Evolutionary conservation across 768 basidiomycete species (phyloP), one percentile per base, ranked within the genome.

Genomic region (Gloeostereum incarnatum): DNA sequence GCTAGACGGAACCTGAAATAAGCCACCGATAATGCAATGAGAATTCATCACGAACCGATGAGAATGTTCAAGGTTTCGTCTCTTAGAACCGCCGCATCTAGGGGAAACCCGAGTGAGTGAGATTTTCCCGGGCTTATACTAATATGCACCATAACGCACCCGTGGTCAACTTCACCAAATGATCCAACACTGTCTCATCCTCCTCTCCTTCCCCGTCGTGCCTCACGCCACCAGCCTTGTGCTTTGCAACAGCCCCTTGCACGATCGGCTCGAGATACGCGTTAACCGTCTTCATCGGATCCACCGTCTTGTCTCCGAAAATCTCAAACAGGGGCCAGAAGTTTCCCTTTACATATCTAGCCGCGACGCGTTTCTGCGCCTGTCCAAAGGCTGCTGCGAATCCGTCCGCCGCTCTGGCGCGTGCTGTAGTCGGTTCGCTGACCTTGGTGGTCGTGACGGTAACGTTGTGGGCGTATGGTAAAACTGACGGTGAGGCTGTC

Each of bases 281-380:
- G 43, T 70, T 66, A 7, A 77, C 66, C 5, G 71, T 47, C 45
- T 68, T 60, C 75, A 79, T 77, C 8, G 68, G 67, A 8, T 56
- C 54, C 25, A 53, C 53, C 2, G 66, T 67, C 39, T 57, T 56
- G 45, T 79, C 74, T n/a, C 55, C 47, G 17, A 48, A 63, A 6
- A 78, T 58, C 40, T 80, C 75, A 8, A 50, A 47, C 0, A 80
- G 41, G 9, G 75, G 75, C 75, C 78, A 78, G 10, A 68, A 47
- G 66, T 61, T 65, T 13, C 69, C 66, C 35, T 57, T 53, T 27
- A 66, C 62, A 38, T 63, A 56, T 11, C 78, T 62, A 22, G 49
- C 45, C 6, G 66, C 54, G 34, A 71, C 63, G 19, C 58, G 43
- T 29, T 61, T 49, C 43, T 77, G 73, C 2, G 71, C 69, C 18